Conservation (phyloP, 768 basidiomycete genomes). For the Collybiopsis luxurians region DNA sequence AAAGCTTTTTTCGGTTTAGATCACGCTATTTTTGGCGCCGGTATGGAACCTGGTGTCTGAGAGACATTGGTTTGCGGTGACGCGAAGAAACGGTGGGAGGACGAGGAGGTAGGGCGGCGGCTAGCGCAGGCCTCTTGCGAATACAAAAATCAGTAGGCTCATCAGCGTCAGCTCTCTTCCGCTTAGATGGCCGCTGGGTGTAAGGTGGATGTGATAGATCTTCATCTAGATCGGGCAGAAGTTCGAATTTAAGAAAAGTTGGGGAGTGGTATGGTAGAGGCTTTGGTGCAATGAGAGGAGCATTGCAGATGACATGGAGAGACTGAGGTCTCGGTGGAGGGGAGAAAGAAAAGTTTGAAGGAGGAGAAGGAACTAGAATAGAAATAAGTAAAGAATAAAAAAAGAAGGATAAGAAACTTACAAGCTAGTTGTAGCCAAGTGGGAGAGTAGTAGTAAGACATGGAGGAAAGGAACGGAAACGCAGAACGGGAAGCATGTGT, state of each 20-base stretch:
- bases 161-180: conserved; percentile 40
- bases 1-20: background rate
- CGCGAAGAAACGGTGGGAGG: conserved; percentile 2
- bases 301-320: conserved; percentile 57
- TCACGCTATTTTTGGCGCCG: conserved; percentile 1
- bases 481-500: conserved; percentile 6
- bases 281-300: conserved; percentile 65
- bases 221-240: conserved; percentile 63
- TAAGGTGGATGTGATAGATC: conserved; percentile 72
- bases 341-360: conserved; percentile 27
- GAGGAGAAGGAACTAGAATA: conserved; percentile 39
- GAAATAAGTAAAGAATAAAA: background rate
- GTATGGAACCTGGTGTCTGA: conserved; percentile 5
- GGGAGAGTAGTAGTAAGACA: conserved; percentile 15
- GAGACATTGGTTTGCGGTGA: background rate
- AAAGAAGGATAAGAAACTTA: conserved; percentile 4
- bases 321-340: conserved; percentile 23
- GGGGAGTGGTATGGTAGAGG: conserved; percentile 71
- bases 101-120: background rate
- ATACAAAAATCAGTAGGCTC: conserved; percentile 13
- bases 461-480: conserved; percentile 8
- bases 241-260: conserved; percentile 64
- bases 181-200: conserved; percentile 44
- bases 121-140: conserved; percentile 16
- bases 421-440: background rate